These are phyloP conservation scores for Boletellus sp. DNA, from an alignment of 1,284 basidiomycete genomes.

Conservation along the genomic window DNA sequence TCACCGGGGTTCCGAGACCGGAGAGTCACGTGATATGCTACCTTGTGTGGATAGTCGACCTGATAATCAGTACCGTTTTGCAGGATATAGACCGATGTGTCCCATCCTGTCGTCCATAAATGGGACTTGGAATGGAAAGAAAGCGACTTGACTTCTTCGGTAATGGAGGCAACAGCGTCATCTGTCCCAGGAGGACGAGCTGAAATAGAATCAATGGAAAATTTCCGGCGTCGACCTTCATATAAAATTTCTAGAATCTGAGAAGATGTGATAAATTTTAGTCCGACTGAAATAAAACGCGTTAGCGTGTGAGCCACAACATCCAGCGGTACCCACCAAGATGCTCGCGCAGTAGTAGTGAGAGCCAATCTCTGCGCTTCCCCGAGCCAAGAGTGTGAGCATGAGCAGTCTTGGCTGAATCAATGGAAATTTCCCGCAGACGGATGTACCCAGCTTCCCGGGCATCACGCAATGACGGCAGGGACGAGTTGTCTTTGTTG, in stretches of 20 bases:
- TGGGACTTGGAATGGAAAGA: conserved; percentile 35
- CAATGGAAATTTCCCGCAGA: conserved; percentile 44
- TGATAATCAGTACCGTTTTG: conserved; percentile 30
- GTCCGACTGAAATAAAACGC: conserved; percentile 51
- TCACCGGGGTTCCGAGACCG: conserved; percentile 5
- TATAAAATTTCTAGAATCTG: conserved; percentile 65
- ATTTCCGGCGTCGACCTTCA: conserved; percentile 55
- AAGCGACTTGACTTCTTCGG: conserved; percentile 40
- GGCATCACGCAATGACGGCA: conserved; percentile 48
- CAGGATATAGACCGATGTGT: conserved; percentile 50
- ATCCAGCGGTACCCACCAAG: conserved; percentile 44
- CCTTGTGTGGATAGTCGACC: conserved; percentile 30
- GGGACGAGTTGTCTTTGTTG: conserved; percentile 36
- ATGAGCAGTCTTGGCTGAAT: conserved; percentile 11
- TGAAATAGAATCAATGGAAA: conserved; percentile 51
- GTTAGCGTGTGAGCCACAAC: conserved; percentile 8
- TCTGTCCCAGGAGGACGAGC: conserved; percentile 30
- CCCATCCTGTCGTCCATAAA: conserved; percentile 64
- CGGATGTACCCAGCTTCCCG: conserved; percentile 50
- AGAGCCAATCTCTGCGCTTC: conserved; percentile 63
- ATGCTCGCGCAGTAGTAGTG: conserved; percentile 56
- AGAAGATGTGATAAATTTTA: conserved; percentile 64
- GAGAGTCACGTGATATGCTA: conserved; percentile 15
- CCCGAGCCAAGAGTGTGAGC: conserved; percentile 26
- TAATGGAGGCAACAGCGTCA: conserved; percentile 34